A percentile compares a stretch with the other conserved stretches of the same genome.
Conservation (phyloP, 805 yeast genomes). For the Lachancea cidri region DNA sequence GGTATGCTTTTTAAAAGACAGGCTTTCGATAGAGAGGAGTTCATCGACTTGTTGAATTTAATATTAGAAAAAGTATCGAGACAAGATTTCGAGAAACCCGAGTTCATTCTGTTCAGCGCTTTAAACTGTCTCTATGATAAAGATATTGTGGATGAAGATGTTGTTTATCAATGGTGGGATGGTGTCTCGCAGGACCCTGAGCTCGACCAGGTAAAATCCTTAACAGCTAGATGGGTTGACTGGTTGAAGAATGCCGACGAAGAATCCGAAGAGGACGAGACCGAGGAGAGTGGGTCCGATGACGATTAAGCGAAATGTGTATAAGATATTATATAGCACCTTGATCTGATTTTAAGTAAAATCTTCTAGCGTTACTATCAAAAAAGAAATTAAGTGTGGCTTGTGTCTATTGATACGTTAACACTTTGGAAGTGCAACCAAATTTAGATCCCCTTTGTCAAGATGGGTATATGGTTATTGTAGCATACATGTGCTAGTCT, state of each 20-base stretch:
- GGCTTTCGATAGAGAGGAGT: constrained; percentile 76
- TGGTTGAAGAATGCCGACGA: constrained; percentile 83
- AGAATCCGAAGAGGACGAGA: constrained; percentile 49
- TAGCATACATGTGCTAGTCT: background rate
- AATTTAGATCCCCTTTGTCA: no score
- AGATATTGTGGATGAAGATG: constrained; percentile 80
- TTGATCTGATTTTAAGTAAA: background rate
- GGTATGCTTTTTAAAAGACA: constrained; percentile 75
- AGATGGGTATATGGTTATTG: no score
- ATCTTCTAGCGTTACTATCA: no score
- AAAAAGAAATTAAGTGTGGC: no score
- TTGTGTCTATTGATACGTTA: no score
- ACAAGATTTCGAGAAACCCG: constrained; percentile 32
- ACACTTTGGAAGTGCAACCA: no score
- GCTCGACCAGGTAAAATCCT: constrained; percentile 45
- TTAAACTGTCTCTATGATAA: constrained; percentile 66
- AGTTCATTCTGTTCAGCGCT: constrained; percentile 33
- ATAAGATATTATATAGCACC: background rate
- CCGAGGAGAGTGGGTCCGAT: constrained; percentile 12
- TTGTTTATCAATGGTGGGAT: constrained; percentile 80
- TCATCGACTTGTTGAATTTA: constrained; percentile 58
- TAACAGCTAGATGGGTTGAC: constrained; percentile 70
- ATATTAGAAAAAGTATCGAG: constrained; percentile 35
- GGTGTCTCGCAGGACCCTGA: constrained; percentile 35
- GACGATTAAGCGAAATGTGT: background rate